Evolutionary conservation across 768 basidiomycete species (phyloP).

Genomic region (Rhodotorula graminis): DNA sequence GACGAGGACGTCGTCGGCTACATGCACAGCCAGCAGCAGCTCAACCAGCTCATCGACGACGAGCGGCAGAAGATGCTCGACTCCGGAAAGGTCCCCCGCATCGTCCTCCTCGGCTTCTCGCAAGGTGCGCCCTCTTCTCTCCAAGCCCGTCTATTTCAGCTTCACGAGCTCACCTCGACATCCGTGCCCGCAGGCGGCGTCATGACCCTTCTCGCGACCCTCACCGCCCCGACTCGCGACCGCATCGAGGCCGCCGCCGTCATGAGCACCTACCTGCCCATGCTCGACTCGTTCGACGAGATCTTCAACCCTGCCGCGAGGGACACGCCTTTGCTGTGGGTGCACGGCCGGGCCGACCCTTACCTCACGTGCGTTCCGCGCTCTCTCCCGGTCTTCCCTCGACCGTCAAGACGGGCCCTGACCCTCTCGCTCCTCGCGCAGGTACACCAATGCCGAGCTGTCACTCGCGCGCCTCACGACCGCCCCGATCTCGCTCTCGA

Average conservation of each 20-base stretch:
- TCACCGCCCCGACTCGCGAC: neutral
- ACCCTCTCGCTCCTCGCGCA: neutral
- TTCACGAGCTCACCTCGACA: neutral
- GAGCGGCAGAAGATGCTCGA: constrained; percentile 9
- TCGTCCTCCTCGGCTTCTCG: constrained; percentile 28
- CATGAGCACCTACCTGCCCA: constrained; percentile 24
- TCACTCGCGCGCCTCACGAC: neutral
- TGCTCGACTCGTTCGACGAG: neutral
- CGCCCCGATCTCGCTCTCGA: neutral
- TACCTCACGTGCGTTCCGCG: constrained; percentile 13
- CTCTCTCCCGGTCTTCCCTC: no score
- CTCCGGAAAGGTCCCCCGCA: constrained; percentile 21
- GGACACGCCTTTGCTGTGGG: constrained; percentile 24
- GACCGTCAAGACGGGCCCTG: neutral
- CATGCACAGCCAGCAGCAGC: constrained; percentile 21
- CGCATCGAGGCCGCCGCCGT: constrained; percentile 22
- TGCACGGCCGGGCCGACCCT: constrained; percentile 18
- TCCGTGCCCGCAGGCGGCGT: constrained; percentile 17
- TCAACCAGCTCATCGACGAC: constrained; percentile 24
- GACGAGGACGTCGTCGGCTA: constrained; percentile 30
- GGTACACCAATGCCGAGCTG: neutral
- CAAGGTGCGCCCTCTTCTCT: constrained; percentile 14
- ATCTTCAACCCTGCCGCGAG: neutral
- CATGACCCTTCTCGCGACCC: constrained; percentile 18
- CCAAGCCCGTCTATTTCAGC: no score